Evolutionary conservation across 2,329 filamentous ascomycete species (phyloP).

Genomic region (Alternaria ethzedia): DNA sequence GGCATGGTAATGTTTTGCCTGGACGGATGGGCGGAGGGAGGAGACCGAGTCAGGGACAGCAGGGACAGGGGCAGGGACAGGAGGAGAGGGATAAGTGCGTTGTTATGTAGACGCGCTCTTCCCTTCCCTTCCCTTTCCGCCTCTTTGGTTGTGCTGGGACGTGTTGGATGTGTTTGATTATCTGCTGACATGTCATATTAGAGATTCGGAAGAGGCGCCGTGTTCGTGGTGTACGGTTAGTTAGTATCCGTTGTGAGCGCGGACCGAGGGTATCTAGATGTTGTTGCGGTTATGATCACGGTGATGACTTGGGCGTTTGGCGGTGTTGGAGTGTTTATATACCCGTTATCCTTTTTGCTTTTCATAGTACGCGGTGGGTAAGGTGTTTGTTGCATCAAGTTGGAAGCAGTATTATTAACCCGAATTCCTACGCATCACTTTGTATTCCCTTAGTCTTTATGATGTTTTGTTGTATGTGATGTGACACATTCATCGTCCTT

Average conservation of each 20-base stretch:
- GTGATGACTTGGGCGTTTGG: not conserved
- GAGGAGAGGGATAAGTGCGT: constrained; percentile 43
- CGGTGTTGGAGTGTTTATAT: not conserved
- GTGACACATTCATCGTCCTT: too few species aligned
- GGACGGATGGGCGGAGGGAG: constrained; percentile 15
- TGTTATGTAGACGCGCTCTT: constrained; percentile 33
- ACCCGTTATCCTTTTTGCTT: not conserved
- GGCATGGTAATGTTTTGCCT: constrained; percentile 2
- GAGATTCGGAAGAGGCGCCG: not conserved
- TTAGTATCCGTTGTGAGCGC: not conserved
- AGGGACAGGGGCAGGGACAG: not conserved
- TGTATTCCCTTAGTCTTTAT: too few species aligned
- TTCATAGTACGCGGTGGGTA: not conserved
- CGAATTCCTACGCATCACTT: not conserved
- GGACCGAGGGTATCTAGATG: not conserved
- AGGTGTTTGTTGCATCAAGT: not conserved
- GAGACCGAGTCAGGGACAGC: not conserved
- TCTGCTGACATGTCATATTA: not conserved
- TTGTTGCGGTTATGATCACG: not conserved
- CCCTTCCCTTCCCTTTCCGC: not conserved
- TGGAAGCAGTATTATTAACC: not conserved
- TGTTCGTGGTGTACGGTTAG: not conserved
- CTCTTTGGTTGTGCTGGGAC: not conserved
- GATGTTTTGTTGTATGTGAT: too few species aligned
- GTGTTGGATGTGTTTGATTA: not conserved